Percentiles rank a stretch among this genome's conserved stretches.
Conservation (phyloP, 2,329 filamentous ascomycete genomes). For the Didymella lethalis region DNA sequence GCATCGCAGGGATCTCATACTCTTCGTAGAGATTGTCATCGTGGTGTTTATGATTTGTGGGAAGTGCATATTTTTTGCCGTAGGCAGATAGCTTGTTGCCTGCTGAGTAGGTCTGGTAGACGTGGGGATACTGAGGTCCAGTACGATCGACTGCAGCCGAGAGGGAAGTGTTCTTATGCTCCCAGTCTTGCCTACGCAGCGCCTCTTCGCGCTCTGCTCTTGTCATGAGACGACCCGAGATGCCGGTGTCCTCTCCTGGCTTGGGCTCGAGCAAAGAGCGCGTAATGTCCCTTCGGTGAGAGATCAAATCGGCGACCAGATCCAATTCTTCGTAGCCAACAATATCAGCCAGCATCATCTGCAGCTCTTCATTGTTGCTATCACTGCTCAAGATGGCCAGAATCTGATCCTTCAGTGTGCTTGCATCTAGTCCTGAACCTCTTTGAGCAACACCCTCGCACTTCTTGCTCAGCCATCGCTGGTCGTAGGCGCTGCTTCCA, state of each 20-base stretch:
- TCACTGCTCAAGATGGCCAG: conserved; percentile 75
- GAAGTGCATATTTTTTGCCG: conserved; percentile 84
- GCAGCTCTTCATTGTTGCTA: conserved; percentile 79
- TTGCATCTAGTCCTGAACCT: conserved; percentile 71
- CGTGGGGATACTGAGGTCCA: conserved; percentile 86
- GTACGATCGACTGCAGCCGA: conserved; percentile 73
- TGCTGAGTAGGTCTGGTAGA: conserved; percentile 83
- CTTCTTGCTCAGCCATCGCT: conserved; percentile 74
- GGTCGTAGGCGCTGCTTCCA: conserved; percentile 58
- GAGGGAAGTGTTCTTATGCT: conserved; percentile 81
- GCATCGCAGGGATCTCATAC: conserved; percentile 82
- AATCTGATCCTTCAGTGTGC: conserved; percentile 80
- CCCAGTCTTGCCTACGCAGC: conserved; percentile 75
- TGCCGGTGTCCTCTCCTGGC: conserved; percentile 53
- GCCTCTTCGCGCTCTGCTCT: conserved; percentile 80
- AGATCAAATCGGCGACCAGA: conserved; percentile 88
- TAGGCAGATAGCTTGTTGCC: conserved; percentile 84
- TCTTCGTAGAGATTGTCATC: conserved; percentile 88
- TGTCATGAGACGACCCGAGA: conserved; percentile 70
- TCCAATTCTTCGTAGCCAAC: conserved; percentile 94
- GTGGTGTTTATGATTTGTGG: conserved; percentile 73
- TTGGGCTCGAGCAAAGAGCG: conserved; percentile 38
- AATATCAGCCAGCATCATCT: conserved; percentile 86
- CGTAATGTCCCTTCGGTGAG: conserved; percentile 72
- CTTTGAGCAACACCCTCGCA: conserved; percentile 71